These are phyloP conservation scores for Closterium sp. DNA, from an alignment of 139 green algal genomes.

Conservation along the genomic window DNA sequence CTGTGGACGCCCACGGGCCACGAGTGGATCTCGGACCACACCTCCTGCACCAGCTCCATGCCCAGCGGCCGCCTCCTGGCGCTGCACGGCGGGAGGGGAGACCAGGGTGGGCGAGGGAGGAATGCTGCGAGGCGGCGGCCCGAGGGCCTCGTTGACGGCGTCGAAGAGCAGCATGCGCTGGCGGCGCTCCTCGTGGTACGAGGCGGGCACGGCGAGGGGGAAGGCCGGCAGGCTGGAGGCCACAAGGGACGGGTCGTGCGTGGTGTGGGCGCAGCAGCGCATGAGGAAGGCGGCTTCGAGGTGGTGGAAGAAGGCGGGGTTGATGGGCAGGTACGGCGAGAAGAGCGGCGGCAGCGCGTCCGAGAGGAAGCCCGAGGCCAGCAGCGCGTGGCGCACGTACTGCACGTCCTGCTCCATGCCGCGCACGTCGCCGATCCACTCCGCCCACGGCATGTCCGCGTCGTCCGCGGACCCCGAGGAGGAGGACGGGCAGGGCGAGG, in stretches of 20 bases:
- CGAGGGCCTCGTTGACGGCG: conserved; percentile 41
- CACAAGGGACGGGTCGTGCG: not conserved
- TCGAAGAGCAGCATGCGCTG: conserved; percentile 44
- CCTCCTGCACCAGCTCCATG: conserved; percentile 38
- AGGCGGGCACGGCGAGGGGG: not conserved
- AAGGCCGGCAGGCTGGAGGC: not conserved
- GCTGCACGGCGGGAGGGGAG: not conserved
- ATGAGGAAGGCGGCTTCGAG: conserved; percentile 12
- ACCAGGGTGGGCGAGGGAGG: conserved; percentile 3
- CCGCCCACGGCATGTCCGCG: not conserved
- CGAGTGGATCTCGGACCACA: conserved; percentile 40
- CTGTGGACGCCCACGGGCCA: conserved; percentile 34
- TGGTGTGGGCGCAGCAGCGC: not conserved
- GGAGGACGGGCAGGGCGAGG: not conserved
- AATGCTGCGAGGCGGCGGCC: conserved; percentile 28
- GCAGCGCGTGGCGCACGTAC: conserved; percentile 17
- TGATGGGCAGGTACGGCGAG: conserved; percentile 6
- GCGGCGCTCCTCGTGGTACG: conserved; percentile 7
- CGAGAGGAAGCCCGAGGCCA: conserved; percentile 15
- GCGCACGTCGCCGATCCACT: not conserved
- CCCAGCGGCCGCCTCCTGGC: not conserved
- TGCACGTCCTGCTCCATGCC: conserved; percentile 41
- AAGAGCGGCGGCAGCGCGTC: not conserved
- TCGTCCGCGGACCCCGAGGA: not conserved
- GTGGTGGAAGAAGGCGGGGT: conserved; percentile 17